Base-by-base conservation (phyloP, 257 asterid species). In the Asclepias syriaca region DNA sequence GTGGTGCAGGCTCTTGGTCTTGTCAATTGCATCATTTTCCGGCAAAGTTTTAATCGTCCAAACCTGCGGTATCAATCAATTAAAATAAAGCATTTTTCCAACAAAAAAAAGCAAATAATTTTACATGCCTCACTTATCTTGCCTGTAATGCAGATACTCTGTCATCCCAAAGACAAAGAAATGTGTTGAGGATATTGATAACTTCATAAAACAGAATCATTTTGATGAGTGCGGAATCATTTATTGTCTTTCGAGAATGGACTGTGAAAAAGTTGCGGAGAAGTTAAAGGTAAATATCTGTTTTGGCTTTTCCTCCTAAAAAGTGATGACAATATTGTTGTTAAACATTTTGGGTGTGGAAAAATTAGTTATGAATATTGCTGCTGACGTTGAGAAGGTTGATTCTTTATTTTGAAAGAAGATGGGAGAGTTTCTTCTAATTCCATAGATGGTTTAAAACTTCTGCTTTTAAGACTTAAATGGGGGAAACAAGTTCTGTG, bases 1-100 rank as follows among this genome's bases (percentile, higher is more conserved):
- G 99, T 92, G 69, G 99, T 95, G 74, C 98, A 90, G 80, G 99
- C 99, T 75, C 98, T 95, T 65, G 99, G 97, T 81, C 92, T 95
- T 58, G 89, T 84, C 70, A 92, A 95, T 74, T 95, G 99, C 86
- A 80, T 95, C 75, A 84, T 95, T 74, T 95, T 95, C 74, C 89
- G 96, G 71, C 98, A 95, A 82, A 95, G 98, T 83, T 93, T 93
- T 78, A 93, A 93, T 77, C 98, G 98, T 29, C 93, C 96, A 49
- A 93, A 93, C 86, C 82, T 91, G 83, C 82, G 90, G 97, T 93
- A 72, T 80, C 81, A 63, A 39, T 78, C 7, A 59, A 43, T 54
- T 34, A 22, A 39, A 70, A n/a, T 24, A 37, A 43, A 16, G 51
- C 34, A 29, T 49, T 40, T 65, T 66, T 40, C 34, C 68, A 32